These are phyloP conservation scores for Lanmaoa pseudosensibilis DNA, from an alignment of 768 basidiomycete genomes.

Conservation along the genomic window DNA sequence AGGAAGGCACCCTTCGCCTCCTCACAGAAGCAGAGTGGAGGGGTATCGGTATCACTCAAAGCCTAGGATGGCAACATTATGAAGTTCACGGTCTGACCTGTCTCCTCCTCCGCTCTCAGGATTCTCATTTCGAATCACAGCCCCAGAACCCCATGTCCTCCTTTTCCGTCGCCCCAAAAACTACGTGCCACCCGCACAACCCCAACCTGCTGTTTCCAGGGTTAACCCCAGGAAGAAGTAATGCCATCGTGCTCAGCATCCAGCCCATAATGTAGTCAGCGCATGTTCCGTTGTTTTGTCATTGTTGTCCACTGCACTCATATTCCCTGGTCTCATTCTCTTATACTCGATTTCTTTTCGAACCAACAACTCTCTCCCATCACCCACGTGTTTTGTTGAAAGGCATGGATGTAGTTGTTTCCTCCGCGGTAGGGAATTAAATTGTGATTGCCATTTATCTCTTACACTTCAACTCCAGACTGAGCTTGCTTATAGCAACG, in stretches of 20 bases:
- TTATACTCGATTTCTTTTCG: slow-evolving; percentile 10
- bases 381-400: slow-evolving; percentile 9
- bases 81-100: slow-evolving; percentile 83
- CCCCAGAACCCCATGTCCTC: slow-evolving; percentile 91
- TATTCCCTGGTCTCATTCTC: slow-evolving; percentile 11
- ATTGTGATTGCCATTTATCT: slow-evolving; percentile 10
- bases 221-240: slow-evolving; percentile 48
- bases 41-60: slow-evolving; percentile 94
- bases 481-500: not conserved
- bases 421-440: slow-evolving; percentile 8
- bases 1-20: slow-evolving; percentile 78
- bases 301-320: slow-evolving; percentile 23
- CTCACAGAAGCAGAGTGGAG: slow-evolving; percentile 91
- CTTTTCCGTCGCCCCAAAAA: slow-evolving; percentile 85
- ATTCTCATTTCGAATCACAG: slow-evolving; percentile 39
- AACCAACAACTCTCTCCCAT: slow-evolving; percentile 5
- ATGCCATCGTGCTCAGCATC: slow-evolving; percentile 3
- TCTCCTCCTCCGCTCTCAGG: not conserved
- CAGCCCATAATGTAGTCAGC: slow-evolving; percentile 14
- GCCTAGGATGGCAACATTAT: slow-evolving; percentile 95
- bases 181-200: slow-evolving; percentile 55
- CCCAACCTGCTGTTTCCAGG: slow-evolving; percentile 36
- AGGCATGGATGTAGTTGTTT: slow-evolving; percentile 7
- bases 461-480: slow-evolving; percentile 9
- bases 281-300: slow-evolving; percentile 24